phyloP scores from a whole-genome alignment of 495 filamentous ascomycete genomes.

The Penicillium cataractarum region DNA sequence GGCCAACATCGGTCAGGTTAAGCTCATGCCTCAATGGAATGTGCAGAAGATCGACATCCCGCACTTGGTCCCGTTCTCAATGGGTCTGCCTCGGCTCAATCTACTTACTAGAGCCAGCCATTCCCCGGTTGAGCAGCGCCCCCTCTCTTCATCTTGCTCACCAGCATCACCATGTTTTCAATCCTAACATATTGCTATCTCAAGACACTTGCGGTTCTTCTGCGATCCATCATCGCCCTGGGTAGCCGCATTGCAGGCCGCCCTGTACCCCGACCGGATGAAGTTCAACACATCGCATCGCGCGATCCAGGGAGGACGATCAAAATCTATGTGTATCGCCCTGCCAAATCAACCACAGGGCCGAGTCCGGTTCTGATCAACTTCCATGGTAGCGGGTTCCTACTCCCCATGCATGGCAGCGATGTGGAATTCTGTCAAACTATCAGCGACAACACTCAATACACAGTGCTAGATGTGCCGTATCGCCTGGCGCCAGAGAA shows the following conservation, averaged over 20 bases:
- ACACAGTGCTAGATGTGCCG: conserved; percentile 56
- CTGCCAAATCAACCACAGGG: conserved; percentile 18
- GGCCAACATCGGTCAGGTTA: neutral
- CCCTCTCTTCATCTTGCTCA: neutral
- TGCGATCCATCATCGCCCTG: conserved; percentile 17
- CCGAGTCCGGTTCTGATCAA: conserved; percentile 49
- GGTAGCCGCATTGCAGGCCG: neutral
- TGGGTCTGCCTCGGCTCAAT: conserved; percentile 15
- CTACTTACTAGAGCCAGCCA: neutral
- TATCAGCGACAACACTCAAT: conserved; percentile 38
- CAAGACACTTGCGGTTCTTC: conserved; percentile 29
- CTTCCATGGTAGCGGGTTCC: conserved; percentile 49
- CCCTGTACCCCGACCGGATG: conserved; percentile 30
- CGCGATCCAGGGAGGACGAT: conserved; percentile 47
- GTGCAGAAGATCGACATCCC: conserved; percentile 4
- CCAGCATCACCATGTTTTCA: conserved; percentile 20
- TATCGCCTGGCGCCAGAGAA: conserved; percentile 81
- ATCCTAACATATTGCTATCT: conserved; percentile 29
- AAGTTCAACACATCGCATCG: conserved; percentile 43
- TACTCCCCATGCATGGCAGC: conserved; percentile 44
- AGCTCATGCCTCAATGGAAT: neutral
- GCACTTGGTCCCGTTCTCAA: conserved; percentile 13
- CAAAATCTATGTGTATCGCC: conserved; percentile 49
- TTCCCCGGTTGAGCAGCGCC: neutral
- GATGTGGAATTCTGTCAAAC: conserved; percentile 48